These are phyloP conservation scores for Beauveria sp. DNA, from an alignment of 2,329 filamentous ascomycete species.

Conservation along the genomic window DNA sequence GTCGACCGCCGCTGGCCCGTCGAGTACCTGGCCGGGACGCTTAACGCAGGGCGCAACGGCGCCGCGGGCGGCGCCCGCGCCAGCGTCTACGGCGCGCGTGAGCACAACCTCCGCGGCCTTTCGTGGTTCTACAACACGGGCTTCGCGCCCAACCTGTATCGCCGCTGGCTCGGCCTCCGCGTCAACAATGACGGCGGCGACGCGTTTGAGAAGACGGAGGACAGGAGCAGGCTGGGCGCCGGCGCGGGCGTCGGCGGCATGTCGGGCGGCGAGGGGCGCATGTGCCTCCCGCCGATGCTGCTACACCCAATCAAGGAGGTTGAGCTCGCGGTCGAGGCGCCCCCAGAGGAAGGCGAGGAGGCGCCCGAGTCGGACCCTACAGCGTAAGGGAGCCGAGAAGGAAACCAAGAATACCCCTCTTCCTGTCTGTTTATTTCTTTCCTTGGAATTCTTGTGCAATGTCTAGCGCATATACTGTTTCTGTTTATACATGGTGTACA, in stretches of 20 bases:
- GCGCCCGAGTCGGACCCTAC: conserved; percentile 38
- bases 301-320: conserved; percentile 82
- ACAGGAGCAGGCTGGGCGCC: conserved; percentile 42
- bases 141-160: conserved; percentile 75
- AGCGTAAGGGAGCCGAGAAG: conserved; percentile 17
- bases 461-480: background rate
- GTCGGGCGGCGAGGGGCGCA: conserved; percentile 67
- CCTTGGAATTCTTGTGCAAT: background rate
- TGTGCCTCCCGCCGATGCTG: conserved; percentile 87
- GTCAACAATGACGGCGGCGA: conserved; percentile 75
- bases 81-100: conserved; percentile 71
- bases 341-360: conserved; percentile 38
- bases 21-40: conserved; percentile 66
- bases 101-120: conserved; percentile 80
- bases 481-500: background rate
- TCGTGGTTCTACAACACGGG: conserved; percentile 89
- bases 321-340: conserved; percentile 54
- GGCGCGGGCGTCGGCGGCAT: conserved; percentile 43
- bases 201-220: conserved; percentile 58
- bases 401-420: background rate
- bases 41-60: conserved; percentile 73
- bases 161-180: conserved; percentile 75
- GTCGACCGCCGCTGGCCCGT: conserved; percentile 81
- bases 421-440: conserved; percentile 7
- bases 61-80: conserved; percentile 65